These are phyloP conservation scores for Diaporthe sp. DNA, from an alignment of 2,329 filamentous ascomycete species.

Conservation along the genomic window DNA sequence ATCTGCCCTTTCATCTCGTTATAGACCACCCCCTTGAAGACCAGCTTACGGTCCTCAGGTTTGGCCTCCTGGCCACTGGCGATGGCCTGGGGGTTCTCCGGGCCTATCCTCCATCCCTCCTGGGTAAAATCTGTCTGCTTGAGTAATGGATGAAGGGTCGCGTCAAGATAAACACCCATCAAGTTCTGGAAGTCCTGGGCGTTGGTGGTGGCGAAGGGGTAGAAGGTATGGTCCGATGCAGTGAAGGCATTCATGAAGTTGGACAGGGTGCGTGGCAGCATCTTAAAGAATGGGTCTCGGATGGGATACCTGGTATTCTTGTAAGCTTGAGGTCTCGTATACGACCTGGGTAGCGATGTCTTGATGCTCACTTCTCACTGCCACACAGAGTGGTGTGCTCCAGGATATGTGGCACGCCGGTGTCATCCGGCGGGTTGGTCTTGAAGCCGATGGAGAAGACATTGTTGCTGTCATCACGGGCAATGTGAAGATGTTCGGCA, in stretches of 20 bases:
- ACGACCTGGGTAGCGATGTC: background rate
- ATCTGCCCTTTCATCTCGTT: conserved; percentile 99
- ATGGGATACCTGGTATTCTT: conserved; percentile 83
- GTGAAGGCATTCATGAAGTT: conserved; percentile 99
- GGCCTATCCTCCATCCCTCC: conserved; percentile 96
- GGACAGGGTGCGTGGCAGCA: conserved; percentile 96
- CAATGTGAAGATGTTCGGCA: conserved; percentile 95
- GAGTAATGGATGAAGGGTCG: conserved; percentile 89
- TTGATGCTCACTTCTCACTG: conserved; percentile 80
- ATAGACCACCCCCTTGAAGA: conserved; percentile 98
- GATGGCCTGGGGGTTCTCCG: conserved; percentile 82
- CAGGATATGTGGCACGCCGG: conserved; percentile 95
- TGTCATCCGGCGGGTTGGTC: conserved; percentile 97
- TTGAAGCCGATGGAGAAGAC: conserved; percentile 99
- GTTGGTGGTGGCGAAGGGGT: conserved; percentile 98
- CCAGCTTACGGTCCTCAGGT: conserved; percentile 76
- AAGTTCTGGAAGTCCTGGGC: conserved; percentile 95
- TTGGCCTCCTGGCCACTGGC: conserved; percentile 59
- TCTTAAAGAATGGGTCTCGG: conserved; percentile 99
- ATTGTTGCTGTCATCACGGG: conserved; percentile 97
- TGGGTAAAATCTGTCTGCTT: conserved; percentile 94
- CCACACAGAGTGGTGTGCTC: conserved; percentile 98
- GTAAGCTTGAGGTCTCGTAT: conserved; percentile 46
- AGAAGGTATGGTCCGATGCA: conserved; percentile 95
- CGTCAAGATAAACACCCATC: conserved; percentile 96